Base-by-base conservation (phyloP, 2,329 filamentous ascomycete species). In the Pseudopyrenochaeta lycopersici region DNA sequence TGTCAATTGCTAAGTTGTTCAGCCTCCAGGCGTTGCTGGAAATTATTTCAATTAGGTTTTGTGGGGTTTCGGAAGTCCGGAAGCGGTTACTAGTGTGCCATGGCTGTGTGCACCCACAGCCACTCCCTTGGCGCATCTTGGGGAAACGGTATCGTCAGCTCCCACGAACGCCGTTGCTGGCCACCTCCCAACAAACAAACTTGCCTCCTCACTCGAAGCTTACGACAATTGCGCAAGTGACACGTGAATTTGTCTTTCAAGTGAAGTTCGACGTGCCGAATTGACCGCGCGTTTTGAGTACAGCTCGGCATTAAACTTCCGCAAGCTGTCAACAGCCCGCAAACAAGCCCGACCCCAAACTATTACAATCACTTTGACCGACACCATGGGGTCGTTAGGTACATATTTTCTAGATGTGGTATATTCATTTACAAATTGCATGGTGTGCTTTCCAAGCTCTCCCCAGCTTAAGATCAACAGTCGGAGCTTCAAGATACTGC, bases 381-480 rank as follows among this genome's bases (percentile, higher is more conserved):
- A 40, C 56, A 65, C 55, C 17, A 74, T 74, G 71, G 70, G 67
- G 38, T 74, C 72, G 18, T 38, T 76, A 56, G 68, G 77, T 30
- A 80, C 79, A 54, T 89, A 96, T 73, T 82, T 98, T 57, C 85
- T 94, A 63, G 95, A 98, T 75, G 83, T 96, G 31, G 81, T 98
- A 64, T 96, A 95, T 77, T 96, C 92, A 55, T 85, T 99, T 58
- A 92, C 91, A 60, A 96, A 93, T 79, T 98, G 94, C 83, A 88
- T 98, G 78, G 94, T 90, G 77, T 99, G 95, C 82, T 98, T 99
- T 74, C 94, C 95, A 12, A 91, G 91, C 66, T 94, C 92, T 62
- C 94, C 95, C 52, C 92, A 94, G 51, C 86, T 99, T 65, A 96
- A 95, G 79, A 95, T 99, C 81, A 98, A 98, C 78, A 90, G 85